These are phyloP conservation scores for Dioscorea dumetorum DNA, from an alignment of 106 monocot species.

Conservation along the genomic window DNA sequence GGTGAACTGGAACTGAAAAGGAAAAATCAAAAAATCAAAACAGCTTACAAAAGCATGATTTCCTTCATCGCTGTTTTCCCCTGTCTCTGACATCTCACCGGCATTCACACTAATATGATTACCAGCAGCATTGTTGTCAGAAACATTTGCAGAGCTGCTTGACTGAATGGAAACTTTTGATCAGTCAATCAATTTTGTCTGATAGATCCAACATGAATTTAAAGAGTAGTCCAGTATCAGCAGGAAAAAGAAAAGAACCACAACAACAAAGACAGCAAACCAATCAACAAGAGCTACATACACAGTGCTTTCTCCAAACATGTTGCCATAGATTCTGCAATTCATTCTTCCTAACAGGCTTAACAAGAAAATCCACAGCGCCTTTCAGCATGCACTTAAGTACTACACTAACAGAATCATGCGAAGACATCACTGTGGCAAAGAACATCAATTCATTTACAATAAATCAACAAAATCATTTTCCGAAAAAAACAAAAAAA, in stretches of 20 bases:
- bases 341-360: constrained; percentile 76
- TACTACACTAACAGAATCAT: constrained; percentile 4
- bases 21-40: not conserved
- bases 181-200: too few species aligned
- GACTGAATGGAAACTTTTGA: constrained; percentile 39
- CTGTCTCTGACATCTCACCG: constrained; percentile 36
- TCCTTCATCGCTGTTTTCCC: constrained; percentile 37
- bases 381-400: constrained; percentile 8
- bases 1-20: not conserved
- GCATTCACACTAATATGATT: constrained; percentile 55
- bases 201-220: too few species aligned
- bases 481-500: not conserved
- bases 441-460: not conserved
- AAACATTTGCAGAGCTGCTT: constrained; percentile 35
- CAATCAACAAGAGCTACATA: constrained; percentile 27
- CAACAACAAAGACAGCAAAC: too few species aligned
- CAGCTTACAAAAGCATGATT: constrained; percentile 52
- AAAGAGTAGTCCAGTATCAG: too few species aligned
- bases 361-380: constrained; percentile 8
- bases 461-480: not conserved
- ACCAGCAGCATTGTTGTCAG: constrained; percentile 58
- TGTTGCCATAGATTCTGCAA: constrained; percentile 91
- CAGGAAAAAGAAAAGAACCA: too few species aligned
- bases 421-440: constrained; percentile 3
- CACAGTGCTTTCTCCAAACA: constrained; percentile 90